Conservation (phyloP, 768 basidiomycete species). For the Russula foetens region DNA sequence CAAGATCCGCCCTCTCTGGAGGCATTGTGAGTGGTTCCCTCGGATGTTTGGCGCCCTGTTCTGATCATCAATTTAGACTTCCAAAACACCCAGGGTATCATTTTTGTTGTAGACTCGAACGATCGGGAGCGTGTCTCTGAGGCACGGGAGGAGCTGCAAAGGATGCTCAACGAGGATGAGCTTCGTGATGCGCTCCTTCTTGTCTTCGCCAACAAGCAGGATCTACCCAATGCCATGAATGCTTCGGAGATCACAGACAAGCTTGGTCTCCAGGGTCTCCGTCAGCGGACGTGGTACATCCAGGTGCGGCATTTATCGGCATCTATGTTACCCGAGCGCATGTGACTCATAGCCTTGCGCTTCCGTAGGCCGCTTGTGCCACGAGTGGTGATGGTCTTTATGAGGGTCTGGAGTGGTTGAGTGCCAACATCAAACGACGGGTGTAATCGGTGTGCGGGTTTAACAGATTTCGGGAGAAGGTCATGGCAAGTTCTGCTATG, state of each 20-base stretch:
- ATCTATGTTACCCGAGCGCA: conserved; percentile 3
- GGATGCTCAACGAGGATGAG: conserved; percentile 99
- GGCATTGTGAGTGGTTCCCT: conserved; percentile 79
- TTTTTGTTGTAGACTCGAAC: conserved; percentile 99
- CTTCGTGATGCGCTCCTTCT: conserved; percentile 96
- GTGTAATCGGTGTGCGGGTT: conserved; percentile 38
- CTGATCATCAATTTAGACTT: conserved; percentile 57
- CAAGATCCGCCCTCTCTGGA: conserved; percentile 99
- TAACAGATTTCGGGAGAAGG: conserved; percentile 28
- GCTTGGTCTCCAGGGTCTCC: conserved; percentile 94
- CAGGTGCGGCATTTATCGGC: conserved; percentile 47
- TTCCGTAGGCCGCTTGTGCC: conserved; percentile 83
- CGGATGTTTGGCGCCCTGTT: conserved; percentile 17
- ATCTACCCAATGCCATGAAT: conserved; percentile 99
- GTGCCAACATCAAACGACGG: conserved; percentile 82
- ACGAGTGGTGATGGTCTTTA: conserved; percentile 98
- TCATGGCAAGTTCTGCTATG: conserved; percentile 45
- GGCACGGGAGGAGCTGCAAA: conserved; percentile 97
- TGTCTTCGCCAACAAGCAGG: conserved; percentile 99
- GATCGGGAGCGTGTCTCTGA: conserved; percentile 99
- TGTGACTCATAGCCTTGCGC: conserved; percentile 12
- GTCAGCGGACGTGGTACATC: conserved; percentile 97
- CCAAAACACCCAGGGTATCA: conserved; percentile 99
- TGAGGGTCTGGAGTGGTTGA: conserved; percentile 97
- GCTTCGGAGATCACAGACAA: conserved; percentile 99